phyloP scores from a whole-genome alignment of 2,329 filamentous ascomycete genomes.

The Colletotrichum salicis region DNA sequence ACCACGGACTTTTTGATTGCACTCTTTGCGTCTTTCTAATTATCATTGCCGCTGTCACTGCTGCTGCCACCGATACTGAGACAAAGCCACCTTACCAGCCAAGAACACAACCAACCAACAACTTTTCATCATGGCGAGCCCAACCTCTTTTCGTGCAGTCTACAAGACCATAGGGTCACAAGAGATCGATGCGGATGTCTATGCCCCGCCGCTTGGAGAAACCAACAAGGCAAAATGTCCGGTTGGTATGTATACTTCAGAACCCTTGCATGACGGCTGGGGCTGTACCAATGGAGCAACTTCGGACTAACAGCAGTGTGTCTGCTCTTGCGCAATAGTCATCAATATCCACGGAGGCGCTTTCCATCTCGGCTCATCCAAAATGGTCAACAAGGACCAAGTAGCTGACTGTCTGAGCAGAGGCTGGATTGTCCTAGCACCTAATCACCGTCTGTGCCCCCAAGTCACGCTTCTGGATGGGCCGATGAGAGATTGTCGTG shows the following conservation, averaged over 20 bases:
- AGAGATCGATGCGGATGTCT: conserved; percentile 44
- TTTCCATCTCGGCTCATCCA: conserved; percentile 53
- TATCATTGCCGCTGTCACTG: not conserved
- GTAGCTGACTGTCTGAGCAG: conserved; percentile 49
- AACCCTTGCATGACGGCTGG: not conserved
- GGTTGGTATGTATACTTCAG: conserved; percentile 12
- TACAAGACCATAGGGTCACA: conserved; percentile 43
- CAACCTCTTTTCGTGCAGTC: conserved; percentile 38
- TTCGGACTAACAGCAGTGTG: conserved; percentile 3
- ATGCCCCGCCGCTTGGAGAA: conserved; percentile 37
- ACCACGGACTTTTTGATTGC: conserved; percentile 10
- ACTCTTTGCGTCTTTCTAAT: not conserved
- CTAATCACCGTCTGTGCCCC: conserved; percentile 46
- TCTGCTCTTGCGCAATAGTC: conserved; percentile 39
- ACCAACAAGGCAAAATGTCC: conserved; percentile 11
- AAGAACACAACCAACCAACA: not conserved
- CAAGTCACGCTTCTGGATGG: conserved; percentile 45
- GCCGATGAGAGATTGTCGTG: conserved; percentile 46
- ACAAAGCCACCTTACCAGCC: not conserved
- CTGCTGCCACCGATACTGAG: not conserved
- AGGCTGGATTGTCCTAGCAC: conserved; percentile 51
- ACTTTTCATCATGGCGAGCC: conserved; percentile 31
- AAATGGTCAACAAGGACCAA: conserved; percentile 51
- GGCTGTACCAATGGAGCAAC: not conserved
- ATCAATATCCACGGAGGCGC: conserved; percentile 57